Percentiles rank a stretch among this genome's conserved stretches.
These are phyloP conservation scores for Cymbopogon citratus DNA, from an alignment of 176 grass and related monocot genomes.

Conservation along the genomic window DNA sequence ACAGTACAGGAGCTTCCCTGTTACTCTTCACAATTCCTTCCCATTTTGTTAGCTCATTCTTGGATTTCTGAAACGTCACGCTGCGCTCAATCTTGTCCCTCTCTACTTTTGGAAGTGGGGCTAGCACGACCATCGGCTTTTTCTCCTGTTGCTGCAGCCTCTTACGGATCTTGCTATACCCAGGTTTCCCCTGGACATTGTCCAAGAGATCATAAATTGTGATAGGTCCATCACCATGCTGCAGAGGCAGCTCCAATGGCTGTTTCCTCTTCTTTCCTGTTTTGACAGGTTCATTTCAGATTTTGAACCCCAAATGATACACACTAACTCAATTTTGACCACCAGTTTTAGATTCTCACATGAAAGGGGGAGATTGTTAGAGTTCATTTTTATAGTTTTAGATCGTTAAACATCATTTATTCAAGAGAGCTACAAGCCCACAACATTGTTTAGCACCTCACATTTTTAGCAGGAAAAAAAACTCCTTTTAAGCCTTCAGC, in stretches of 20 bases:
- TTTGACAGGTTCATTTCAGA: neutral
- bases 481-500: neutral
- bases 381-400: neutral
- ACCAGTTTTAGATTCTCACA: neutral
- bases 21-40: slow-evolving; percentile 58
- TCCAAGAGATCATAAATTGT: slow-evolving; percentile 84
- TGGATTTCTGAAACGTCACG: slow-evolving; percentile 29
- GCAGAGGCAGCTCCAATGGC: slow-evolving; percentile 32
- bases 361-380: neutral
- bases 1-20: slow-evolving; percentile 65
- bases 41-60: slow-evolving; percentile 63
- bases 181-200: slow-evolving; percentile 59
- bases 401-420: neutral
- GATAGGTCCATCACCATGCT: slow-evolving; percentile 43
- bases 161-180: slow-evolving; percentile 80
- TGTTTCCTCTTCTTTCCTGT: slow-evolving; percentile 63
- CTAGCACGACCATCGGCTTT: slow-evolving; percentile 40
- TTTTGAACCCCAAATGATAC: neutral
- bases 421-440: neutral
- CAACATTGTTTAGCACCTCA: neutral
- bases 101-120: slow-evolving; percentile 61
- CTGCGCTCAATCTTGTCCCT: slow-evolving; percentile 62
- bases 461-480: neutral
- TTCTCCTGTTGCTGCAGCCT: slow-evolving; percentile 62
- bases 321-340: neutral